Conservation (phyloP, 2,329 filamentous ascomycete genomes). For the Pyrenochaeta sp. region DNA sequence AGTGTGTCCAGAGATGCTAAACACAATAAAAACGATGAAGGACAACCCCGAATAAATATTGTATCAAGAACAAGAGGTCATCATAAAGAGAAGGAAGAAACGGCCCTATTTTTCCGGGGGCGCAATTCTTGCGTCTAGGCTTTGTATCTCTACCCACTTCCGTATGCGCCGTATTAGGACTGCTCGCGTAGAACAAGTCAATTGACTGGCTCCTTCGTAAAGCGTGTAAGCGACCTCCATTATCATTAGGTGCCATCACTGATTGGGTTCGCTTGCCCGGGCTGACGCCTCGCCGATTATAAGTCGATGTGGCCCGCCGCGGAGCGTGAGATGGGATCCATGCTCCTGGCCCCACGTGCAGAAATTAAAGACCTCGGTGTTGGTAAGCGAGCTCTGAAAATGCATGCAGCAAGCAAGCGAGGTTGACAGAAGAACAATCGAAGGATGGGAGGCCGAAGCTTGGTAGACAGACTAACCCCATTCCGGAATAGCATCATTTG, state of each 20-base stretch:
- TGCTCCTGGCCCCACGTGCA: not conserved
- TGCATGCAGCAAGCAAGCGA: not conserved
- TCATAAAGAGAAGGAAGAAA: slow-evolving; percentile 3
- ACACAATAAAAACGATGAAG: not conserved
- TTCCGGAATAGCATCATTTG: not conserved
- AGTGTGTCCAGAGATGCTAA: not conserved
- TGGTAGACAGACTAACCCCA: not conserved
- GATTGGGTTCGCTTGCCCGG: slow-evolving; percentile 17
- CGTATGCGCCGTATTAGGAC: slow-evolving; percentile 23
- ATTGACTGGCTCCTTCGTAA: slow-evolving; percentile 3
- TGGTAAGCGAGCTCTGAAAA: not conserved
- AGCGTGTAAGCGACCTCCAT: slow-evolving; percentile 23
- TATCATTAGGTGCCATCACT: not conserved
- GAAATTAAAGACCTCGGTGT: not conserved
- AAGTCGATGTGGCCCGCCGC: not conserved
- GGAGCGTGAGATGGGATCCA: not conserved
- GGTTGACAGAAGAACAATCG: not conserved
- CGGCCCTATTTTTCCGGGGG: slow-evolving; percentile 1
- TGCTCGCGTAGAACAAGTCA: not conserved
- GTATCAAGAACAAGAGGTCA: not conserved
- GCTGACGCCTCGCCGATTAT: not conserved
- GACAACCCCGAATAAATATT: not conserved
- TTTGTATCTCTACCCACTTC: slow-evolving; percentile 13
- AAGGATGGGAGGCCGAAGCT: not conserved
- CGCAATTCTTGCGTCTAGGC: slow-evolving; percentile 4